Conservation (phyloP, 208 protist species). For the Acanthamoeba healyi region DNA sequence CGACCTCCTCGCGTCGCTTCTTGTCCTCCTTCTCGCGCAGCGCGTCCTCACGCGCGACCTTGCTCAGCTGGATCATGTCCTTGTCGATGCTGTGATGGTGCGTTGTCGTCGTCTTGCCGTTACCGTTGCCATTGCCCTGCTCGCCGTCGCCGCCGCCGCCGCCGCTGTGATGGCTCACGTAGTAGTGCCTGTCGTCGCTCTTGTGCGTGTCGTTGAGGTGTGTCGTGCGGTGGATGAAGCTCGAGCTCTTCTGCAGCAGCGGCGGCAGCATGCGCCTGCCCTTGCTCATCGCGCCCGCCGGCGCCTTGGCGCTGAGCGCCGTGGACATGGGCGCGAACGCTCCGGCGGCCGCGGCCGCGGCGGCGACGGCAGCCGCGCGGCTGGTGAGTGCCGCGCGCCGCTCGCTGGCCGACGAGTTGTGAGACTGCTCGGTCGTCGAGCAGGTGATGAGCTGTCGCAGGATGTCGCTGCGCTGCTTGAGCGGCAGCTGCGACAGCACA, state of each 20-base stretch:
- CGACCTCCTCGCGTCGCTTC: neutral
- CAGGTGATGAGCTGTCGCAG: conserved; percentile 27
- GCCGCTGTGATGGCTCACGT: neutral
- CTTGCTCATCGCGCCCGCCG: neutral
- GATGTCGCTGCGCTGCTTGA: neutral
- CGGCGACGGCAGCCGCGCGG: too few relatives aligned
- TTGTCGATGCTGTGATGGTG: neutral
- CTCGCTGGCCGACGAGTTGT: neutral
- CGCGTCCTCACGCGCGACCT: neutral
- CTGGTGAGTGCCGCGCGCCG: too few relatives aligned
- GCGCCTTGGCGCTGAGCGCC: neutral
- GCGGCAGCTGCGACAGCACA: neutral
- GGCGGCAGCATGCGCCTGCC: neutral
- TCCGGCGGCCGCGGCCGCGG: neutral
- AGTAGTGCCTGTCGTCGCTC: neutral
- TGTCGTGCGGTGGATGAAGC: neutral
- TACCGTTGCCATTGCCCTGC: too few relatives aligned
- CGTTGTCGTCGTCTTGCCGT: too few relatives aligned
- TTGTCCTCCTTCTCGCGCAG: neutral
- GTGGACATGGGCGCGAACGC: neutral
- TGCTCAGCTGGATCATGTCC: neutral
- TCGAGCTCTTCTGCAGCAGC: neutral
- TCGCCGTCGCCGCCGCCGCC: neutral
- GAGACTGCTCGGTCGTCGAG: neutral
- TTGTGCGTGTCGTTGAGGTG: neutral